Conservation (phyloP, 2,329 filamentous ascomycete species). For the Neurospora sp. region DNA sequence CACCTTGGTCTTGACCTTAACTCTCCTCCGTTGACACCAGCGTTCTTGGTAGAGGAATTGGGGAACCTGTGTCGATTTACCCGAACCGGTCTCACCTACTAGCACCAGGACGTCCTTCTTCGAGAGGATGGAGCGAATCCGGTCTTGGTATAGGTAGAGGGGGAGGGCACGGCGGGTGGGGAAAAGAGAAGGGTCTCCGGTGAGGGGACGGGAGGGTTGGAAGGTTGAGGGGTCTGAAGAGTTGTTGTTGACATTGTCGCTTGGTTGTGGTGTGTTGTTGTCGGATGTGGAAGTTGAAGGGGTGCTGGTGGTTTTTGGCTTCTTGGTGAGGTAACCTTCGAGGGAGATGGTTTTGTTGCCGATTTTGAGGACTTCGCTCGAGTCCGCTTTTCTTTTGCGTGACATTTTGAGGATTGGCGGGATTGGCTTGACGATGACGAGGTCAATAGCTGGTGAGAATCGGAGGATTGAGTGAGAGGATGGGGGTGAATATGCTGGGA, state of each 20-base stretch:
- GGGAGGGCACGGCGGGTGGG: conserved; percentile 59
- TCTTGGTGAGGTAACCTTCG: conserved; percentile 37
- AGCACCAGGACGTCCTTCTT: conserved; percentile 70
- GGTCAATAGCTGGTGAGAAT: background rate
- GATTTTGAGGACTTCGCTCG: conserved; percentile 31
- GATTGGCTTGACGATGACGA: background rate
- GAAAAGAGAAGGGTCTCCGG: conserved; percentile 24
- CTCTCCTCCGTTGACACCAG: conserved; percentile 61
- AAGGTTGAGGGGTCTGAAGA: background rate
- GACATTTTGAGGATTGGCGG: background rate
- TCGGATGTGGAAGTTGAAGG: no score
- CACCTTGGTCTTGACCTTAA: conserved; percentile 30
- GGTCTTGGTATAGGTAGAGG: conserved; percentile 65
- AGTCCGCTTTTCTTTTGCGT: background rate
- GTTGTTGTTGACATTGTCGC: background rate
- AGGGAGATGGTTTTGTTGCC: conserved; percentile 40
- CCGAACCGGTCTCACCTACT: conserved; percentile 89
- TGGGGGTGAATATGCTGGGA: background rate
- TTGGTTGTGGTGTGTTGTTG: background rate
- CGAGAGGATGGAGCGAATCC: conserved; percentile 56
- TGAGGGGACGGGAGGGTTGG: background rate
- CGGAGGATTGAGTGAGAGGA: background rate
- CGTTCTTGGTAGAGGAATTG: conserved; percentile 73
- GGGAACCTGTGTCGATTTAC: conserved; percentile 93
- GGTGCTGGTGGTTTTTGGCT: conserved; percentile 16